These are phyloP conservation scores for Gloeostereum incarnatum DNA, from an alignment of 768 basidiomycete genomes.

Conservation along the genomic window DNA sequence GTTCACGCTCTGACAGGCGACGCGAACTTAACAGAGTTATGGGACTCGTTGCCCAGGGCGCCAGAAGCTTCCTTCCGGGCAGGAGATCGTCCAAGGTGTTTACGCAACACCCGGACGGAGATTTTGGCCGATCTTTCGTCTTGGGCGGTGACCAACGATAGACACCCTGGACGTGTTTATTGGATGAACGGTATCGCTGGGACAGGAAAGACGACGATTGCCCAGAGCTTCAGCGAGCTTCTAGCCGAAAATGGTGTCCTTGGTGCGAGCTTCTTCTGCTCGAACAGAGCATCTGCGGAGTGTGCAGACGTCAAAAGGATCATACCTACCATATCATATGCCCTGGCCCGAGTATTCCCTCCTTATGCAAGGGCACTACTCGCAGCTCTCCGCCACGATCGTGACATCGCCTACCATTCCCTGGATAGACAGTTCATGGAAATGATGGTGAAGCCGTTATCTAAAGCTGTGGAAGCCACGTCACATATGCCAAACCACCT, in stretches of 20 bases:
- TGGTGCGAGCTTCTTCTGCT: constrained; percentile 14
- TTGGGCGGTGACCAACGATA: no score
- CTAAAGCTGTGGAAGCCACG: neutral
- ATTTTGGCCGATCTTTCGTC: neutral
- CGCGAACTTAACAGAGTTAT: neutral
- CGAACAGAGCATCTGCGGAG: constrained; percentile 7
- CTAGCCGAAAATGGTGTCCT: constrained; percentile 8
- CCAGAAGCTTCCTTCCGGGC: neutral
- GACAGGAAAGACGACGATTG: constrained; percentile 14
- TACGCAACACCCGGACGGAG: neutral
- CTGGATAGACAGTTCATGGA: neutral
- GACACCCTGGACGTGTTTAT: constrained; percentile 6
- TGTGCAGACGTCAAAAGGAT: constrained; percentile 8
- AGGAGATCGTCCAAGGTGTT: neutral
- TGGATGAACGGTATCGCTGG: constrained; percentile 15
- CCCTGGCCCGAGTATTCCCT: no score
- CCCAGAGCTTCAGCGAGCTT: constrained; percentile 9
- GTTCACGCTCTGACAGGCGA: neutral
- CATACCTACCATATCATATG: constrained; percentile 8
- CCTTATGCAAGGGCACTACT: no score
- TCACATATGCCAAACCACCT: neutral
- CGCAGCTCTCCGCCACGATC: no score
- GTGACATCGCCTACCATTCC: no score
- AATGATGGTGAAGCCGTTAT: neutral
- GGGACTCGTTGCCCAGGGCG: neutral